Evolutionary conservation across 2,329 filamentous ascomycete species (phyloP).

Genomic region (Thermoascus crustaceus): DNA sequence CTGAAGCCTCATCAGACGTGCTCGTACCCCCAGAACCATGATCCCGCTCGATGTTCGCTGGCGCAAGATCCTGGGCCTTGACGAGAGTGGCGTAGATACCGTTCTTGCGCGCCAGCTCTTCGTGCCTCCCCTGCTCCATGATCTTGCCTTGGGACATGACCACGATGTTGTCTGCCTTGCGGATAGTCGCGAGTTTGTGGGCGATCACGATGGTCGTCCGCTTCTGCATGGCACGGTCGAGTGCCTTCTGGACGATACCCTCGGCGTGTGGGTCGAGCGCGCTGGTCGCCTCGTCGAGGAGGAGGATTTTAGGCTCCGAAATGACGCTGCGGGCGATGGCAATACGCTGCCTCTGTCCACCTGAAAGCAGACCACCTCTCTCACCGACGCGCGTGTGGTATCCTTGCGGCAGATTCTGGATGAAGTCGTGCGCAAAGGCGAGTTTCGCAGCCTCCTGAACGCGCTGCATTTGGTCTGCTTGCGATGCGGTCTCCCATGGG

Average conservation of each 20-base stretch:
- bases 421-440: constrained; percentile 67
- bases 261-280: constrained; percentile 83
- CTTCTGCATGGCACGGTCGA: constrained; percentile 61
- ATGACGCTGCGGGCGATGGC: constrained; percentile 76
- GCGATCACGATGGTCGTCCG: constrained; percentile 52
- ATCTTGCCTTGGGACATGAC: constrained; percentile 76
- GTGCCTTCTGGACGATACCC: constrained; percentile 73
- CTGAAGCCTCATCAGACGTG: background rate
- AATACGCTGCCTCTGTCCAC: constrained; percentile 89
- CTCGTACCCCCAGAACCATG: background rate
- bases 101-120: constrained; percentile 57
- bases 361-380: constrained; percentile 71
- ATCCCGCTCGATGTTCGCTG: background rate
- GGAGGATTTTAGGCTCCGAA: constrained; percentile 70
- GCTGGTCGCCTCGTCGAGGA: constrained; percentile 85
- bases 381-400: constrained; percentile 82
- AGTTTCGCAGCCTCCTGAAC: constrained; percentile 13
- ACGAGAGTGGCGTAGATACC: constrained; percentile 73
- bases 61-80: constrained; percentile 44
- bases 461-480: constrained; percentile 39
- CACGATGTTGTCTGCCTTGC: constrained; percentile 79
- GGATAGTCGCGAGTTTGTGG: constrained; percentile 79
- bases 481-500: constrained; percentile 51
- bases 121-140: constrained; percentile 77
- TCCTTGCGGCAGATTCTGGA: constrained; percentile 63